Evolutionary conservation across 1,284 basidiomycete species (phyloP).

Genomic region (Leccinum solheimii): DNA sequence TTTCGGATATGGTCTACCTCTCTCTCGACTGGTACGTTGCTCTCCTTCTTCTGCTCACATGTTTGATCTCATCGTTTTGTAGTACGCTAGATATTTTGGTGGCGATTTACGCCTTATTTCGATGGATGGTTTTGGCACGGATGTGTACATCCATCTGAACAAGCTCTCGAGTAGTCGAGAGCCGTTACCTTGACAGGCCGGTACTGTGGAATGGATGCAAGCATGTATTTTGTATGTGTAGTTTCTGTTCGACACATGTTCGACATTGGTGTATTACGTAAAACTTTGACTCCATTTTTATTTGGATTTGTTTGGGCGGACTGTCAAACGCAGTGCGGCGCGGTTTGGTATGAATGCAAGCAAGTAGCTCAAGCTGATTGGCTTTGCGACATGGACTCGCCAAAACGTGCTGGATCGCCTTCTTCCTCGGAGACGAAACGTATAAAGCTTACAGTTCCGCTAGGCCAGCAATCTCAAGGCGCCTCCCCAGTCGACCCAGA

Average conservation of each 20-base stretch:
- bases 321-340: conserved; percentile 5
- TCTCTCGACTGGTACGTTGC: conserved; percentile 75
- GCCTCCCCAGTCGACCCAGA: conserved; percentile 69
- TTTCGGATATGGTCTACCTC: conserved; percentile 90
- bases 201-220: background rate
- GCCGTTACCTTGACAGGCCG: conserved; percentile 54
- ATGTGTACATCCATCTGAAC: conserved; percentile 90
- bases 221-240: no score
- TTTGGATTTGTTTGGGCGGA: conserved; percentile 24
- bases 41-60: background rate
- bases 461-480: conserved; percentile 56
- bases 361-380: conserved; percentile 29
- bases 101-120: conserved; percentile 93
- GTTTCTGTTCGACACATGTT: no score
- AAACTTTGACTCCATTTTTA: conserved; percentile 11
- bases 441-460: conserved; percentile 59
- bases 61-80: conserved; percentile 1
- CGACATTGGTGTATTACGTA: background rate
- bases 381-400: conserved; percentile 56
- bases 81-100: conserved; percentile 96
- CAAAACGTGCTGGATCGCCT: conserved; percentile 71
- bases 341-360: conserved; percentile 14
- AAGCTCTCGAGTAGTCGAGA: conserved; percentile 78
- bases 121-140: conserved; percentile 95
- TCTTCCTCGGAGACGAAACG: conserved; percentile 63